Evolutionary conservation across 352 stramenopile species (phyloP), one percentile per base, ranked within the genome.

Genomic region (Elongisporangium senticosum): DNA sequence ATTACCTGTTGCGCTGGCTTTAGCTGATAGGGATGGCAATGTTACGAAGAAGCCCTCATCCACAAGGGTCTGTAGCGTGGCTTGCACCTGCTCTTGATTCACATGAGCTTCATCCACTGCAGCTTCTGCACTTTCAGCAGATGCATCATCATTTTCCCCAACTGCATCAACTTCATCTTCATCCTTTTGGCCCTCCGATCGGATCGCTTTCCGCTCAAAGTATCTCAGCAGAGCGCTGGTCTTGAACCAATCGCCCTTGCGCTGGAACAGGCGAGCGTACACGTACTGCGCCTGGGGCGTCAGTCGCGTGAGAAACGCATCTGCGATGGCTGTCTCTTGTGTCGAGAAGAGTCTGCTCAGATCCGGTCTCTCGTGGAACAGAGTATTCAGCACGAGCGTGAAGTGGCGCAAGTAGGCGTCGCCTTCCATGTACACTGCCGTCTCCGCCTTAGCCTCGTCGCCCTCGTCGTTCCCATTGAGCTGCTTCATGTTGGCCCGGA

Each of bases 241-340:
- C 60, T 83, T 85, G 60, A 88, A 88, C 85, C 85, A 95, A 50
- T 73, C 68, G 0, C 83, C 85, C 57, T 85, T 87, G 28, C 85
- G 85, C 57, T 93, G 83, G 22, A 95, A 79, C 21, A 93, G 59
- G 10, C 81, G 85, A 43, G 83, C 80, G 53, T 91, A 93, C 22
- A 95, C 55, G n/a, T 81, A 69, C 62, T 90, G 80, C 47, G 79
- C 75, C 15, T 77, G 56, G 4, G 74, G 64, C 28, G 77, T 54
- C 3, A 93, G 54, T 4, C 67, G 67, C 0, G 71, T 56, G 2
- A 93, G 69, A 52, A 88, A 91, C 1, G 63, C 53, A 1, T 69
- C 64, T 4, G 71, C 78, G 0, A 87, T 51, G 14, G 53, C 55
- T 15, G 74, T 62, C 58, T 93, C 83, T 4, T 67, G 65, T 0